These are phyloP conservation scores for Erythrophleum ivorense DNA, from an alignment of 331 rosid species.

Conservation along the genomic window DNA sequence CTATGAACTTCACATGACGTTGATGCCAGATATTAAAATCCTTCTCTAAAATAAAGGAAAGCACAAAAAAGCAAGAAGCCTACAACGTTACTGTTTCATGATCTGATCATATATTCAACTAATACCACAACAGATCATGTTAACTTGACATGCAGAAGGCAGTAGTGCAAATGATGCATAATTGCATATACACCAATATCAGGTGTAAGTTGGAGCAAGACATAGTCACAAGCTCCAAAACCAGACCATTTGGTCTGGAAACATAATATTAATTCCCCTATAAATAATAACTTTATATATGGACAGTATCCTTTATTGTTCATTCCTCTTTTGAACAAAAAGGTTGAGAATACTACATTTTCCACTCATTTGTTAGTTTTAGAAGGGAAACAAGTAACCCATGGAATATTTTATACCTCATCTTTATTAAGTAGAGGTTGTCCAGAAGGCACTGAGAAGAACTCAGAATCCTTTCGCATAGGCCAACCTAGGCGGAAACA, in stretches of 20 bases:
- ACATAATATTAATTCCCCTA: not conserved
- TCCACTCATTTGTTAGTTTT: constrained; percentile 3
- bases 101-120: not conserved
- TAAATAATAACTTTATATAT: not conserved
- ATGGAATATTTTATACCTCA: constrained; percentile 55
- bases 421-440: constrained; percentile 48
- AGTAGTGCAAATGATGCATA: not conserved
- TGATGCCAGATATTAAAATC: not conserved
- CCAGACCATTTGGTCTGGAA: not conserved
- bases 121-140: not conserved
- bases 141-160: not conserved
- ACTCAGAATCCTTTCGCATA: constrained; percentile 81
- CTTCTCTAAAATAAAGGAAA: not conserved
- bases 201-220: not conserved
- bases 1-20: not conserved
- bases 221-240: constrained; percentile 6
- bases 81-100: not conserved
- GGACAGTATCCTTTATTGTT: not conserved
- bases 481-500: constrained; percentile 96
- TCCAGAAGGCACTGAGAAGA: constrained; percentile 60
- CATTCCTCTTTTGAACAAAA: not conserved
- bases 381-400: constrained; percentile 16
- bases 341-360: not conserved
- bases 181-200: not conserved
- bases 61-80: constrained; percentile 11